These are phyloP conservation scores for Ascochyta viciae-villosae DNA, from an alignment of 2,329 filamentous ascomycete genomes.

Conservation along the genomic window DNA sequence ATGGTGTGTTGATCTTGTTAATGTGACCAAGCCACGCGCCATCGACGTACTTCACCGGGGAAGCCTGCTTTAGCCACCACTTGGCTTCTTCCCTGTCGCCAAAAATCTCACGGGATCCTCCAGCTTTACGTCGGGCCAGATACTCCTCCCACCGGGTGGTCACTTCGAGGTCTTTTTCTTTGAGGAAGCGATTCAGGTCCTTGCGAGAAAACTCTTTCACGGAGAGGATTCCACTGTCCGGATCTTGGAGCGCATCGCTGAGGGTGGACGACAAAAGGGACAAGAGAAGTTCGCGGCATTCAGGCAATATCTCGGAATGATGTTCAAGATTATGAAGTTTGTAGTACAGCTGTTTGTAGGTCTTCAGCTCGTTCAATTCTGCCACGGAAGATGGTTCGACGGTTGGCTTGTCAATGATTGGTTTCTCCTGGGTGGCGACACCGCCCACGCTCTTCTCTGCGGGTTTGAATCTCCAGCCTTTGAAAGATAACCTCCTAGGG, in stretches of 20 bases:
- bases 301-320: constrained; percentile 44
- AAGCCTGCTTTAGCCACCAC: constrained; percentile 51
- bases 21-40: constrained; percentile 59
- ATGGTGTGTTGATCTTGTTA: constrained; percentile 55
- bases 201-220: constrained; percentile 41
- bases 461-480: constrained; percentile 4
- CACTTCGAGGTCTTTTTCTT: constrained; percentile 40
- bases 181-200: constrained; percentile 37
- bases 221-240: constrained; percentile 39
- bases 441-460: neutral
- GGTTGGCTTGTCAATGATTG: neutral
- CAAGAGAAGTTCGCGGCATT: constrained; percentile 45
- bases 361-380: constrained; percentile 15
- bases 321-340: constrained; percentile 53
- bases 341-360: constrained; percentile 49
- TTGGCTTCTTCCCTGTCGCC: constrained; percentile 46
- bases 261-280: constrained; percentile 47
- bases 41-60: constrained; percentile 58
- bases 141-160: constrained; percentile 47
- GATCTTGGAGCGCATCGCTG: constrained; percentile 21
- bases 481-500: constrained; percentile 16
- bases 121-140: constrained; percentile 42
- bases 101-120: constrained; percentile 49
- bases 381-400: neutral
- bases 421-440: neutral